Conservation (phyloP, 202 grass and related monocot species). For the Panicum hallii region DNA sequence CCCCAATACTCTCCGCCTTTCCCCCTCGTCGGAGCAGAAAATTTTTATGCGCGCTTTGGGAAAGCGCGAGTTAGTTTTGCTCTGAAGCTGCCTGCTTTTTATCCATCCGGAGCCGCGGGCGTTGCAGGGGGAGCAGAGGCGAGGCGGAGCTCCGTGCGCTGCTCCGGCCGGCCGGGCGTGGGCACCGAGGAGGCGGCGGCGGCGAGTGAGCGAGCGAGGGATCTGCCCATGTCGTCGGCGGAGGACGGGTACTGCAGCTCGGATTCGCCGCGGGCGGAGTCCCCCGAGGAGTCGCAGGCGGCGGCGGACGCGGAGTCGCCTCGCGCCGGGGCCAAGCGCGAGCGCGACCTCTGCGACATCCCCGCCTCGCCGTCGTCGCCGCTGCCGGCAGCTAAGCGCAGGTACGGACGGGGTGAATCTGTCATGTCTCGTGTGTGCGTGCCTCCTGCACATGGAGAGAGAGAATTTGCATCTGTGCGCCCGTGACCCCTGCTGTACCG, state of each 20-base stretch:
- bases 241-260: constrained; percentile 66
- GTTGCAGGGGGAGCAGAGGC: background rate
- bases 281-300: constrained; percentile 49
- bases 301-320: constrained; percentile 40
- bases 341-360: constrained; percentile 39
- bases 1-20: constrained; percentile 22
- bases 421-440: background rate
- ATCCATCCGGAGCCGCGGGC: constrained; percentile 42
- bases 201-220: background rate
- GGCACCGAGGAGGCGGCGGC: constrained; percentile 29
- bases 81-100: constrained; percentile 49
- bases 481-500: background rate
- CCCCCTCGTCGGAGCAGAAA: constrained; percentile 12
- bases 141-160: background rate
- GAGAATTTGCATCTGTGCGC: constrained; percentile 10
- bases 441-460: background rate
- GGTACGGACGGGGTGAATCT: constrained; percentile 44
- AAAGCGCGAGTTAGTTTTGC: constrained; percentile 49
- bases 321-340: constrained; percentile 34
- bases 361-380: constrained; percentile 60
- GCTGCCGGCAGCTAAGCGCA: constrained; percentile 69
- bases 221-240: constrained; percentile 46
- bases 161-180: constrained; percentile 27
- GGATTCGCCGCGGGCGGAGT: constrained; percentile 66
- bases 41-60: constrained; percentile 45